Conservation (phyloP, 2,329 filamentous ascomycete species). For the Apiospora aurea region DNA sequence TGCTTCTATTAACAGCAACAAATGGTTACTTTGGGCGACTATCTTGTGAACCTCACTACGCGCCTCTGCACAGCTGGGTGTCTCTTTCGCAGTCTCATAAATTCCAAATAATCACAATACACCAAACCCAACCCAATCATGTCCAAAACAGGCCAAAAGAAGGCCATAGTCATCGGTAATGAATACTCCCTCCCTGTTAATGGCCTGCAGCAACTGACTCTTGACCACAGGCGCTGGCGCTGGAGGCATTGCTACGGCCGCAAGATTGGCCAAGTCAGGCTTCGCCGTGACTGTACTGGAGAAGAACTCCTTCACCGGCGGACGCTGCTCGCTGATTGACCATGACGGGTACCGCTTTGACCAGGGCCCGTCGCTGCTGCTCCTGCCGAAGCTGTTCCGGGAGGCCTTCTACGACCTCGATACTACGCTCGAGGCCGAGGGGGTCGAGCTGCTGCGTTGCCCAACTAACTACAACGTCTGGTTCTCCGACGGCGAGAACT, state of each 20-base stretch:
- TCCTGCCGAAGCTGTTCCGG: slow-evolving; percentile 74
- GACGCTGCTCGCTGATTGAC: slow-evolving; percentile 71
- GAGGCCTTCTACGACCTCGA: slow-evolving; percentile 74
- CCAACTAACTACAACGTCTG: slow-evolving; percentile 79
- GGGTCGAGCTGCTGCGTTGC: slow-evolving; percentile 73
- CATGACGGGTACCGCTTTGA: slow-evolving; percentile 74
- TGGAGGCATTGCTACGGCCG: slow-evolving; percentile 75
- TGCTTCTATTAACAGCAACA: not conserved
- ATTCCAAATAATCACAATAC: not conserved
- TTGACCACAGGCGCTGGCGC: slow-evolving; percentile 66
- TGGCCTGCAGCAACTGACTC: not conserved
- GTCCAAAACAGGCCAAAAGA: slow-evolving; percentile 46
- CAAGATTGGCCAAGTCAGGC: slow-evolving; percentile 73
- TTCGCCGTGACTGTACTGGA: slow-evolving; percentile 79
- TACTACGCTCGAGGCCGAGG: slow-evolving; percentile 69
- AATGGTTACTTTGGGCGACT: not conserved
- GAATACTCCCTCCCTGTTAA: no score
- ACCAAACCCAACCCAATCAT: not conserved
- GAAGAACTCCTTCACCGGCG: slow-evolving; percentile 77
- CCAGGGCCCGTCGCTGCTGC: slow-evolving; percentile 76
- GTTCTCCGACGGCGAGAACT: slow-evolving; percentile 71
- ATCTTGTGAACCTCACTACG: not conserved
- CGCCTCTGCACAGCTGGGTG: not conserved
- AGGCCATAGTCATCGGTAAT: slow-evolving; percentile 61
- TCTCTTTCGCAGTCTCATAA: not conserved